phyloP scores from a whole-genome alignment of 192 early-diverging fungal genomes.

The Phlyctochytrium bullatum region DNA sequence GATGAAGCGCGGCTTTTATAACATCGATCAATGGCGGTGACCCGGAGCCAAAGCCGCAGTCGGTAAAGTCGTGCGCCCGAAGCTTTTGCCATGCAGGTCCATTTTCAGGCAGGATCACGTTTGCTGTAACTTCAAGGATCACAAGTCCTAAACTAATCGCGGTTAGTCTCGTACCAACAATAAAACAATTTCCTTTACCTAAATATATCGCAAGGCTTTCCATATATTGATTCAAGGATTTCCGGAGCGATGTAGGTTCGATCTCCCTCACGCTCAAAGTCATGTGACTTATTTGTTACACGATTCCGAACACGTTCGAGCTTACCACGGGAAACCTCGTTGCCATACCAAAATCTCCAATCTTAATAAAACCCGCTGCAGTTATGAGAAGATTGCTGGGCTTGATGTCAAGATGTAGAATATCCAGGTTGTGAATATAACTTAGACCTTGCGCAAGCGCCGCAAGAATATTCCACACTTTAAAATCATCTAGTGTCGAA shows the following conservation, averaged over 20 bases:
- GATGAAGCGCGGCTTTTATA: conserved; percentile 67
- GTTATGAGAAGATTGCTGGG: conserved; percentile 17
- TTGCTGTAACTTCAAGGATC: conserved; percentile 80
- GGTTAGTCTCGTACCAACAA: background rate
- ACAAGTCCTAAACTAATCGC: conserved; percentile 82
- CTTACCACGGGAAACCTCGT: conserved; percentile 57
- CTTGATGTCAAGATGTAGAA: conserved; percentile 15
- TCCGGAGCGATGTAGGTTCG: conserved; percentile 91
- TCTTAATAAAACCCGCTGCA: conserved; percentile 6
- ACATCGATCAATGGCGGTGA: conserved; percentile 55
- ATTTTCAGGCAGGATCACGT: conserved; percentile 86
- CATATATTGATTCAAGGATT: conserved; percentile 64
- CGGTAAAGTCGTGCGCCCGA: conserved; percentile 69
- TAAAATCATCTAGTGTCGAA: conserved; percentile 50
- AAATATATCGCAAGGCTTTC: conserved; percentile 84
- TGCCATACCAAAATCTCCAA: conserved; percentile 49
- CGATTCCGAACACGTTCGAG: conserved; percentile 13
- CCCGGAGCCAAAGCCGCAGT: conserved; percentile 46
- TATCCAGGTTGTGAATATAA: conserved; percentile 8
- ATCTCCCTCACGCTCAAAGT: conserved; percentile 80
- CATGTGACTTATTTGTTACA: conserved; percentile 20
- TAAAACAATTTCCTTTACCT: conserved; percentile 43
- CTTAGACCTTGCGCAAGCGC: conserved; percentile 43
- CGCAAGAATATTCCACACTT: conserved; percentile 72
- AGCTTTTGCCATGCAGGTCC: conserved; percentile 85